These are phyloP conservation scores for Phoma sp. DNA, from an alignment of 2,329 filamentous ascomycete species.

Conservation along the genomic window DNA sequence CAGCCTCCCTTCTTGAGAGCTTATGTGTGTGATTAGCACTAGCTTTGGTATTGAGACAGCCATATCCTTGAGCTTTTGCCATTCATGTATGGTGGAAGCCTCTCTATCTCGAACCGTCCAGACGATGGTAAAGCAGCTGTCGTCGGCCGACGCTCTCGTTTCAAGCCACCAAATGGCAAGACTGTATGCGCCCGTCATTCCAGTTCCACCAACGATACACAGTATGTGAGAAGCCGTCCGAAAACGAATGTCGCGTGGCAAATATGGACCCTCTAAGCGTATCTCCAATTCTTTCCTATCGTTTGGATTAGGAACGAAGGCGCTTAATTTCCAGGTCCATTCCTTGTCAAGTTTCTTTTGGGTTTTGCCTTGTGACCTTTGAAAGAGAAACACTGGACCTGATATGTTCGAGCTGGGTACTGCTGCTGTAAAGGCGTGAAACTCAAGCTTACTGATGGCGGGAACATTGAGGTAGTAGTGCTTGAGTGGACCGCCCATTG, in stretches of 20 bases:
- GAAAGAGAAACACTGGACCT: slow-evolving; percentile 2
- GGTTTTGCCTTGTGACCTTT: not conserved
- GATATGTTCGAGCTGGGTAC: not conserved
- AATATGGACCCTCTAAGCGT: slow-evolving; percentile 4
- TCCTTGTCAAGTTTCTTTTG: slow-evolving; percentile 4
- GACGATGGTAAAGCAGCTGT: not conserved
- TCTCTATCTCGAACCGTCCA: slow-evolving; percentile 2
- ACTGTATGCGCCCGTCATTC: slow-evolving; percentile 3
- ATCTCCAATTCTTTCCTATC: not conserved
- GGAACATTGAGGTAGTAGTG: slow-evolving; percentile 3
- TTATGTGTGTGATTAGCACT: slow-evolving; percentile 1
- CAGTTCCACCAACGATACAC: slow-evolving; percentile 4
- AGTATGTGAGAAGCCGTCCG: not conserved
- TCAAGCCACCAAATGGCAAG: slow-evolving; percentile 6
- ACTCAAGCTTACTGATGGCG: slow-evolving; percentile 2
- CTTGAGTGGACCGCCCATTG: not conserved
- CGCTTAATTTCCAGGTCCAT: slow-evolving; percentile 5
- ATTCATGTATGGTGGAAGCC: slow-evolving; percentile 1
- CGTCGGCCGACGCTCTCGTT: not conserved
- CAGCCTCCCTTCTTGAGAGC: not conserved
- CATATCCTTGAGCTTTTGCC: not conserved
- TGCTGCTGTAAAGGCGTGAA: slow-evolving; percentile 2
- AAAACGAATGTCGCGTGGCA: slow-evolving; percentile 3
- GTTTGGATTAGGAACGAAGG: not conserved
- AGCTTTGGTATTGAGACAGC: not conserved